Conservation (phyloP, 1,139 yeast genomes). For the Pichiaceae sp. region DNA sequence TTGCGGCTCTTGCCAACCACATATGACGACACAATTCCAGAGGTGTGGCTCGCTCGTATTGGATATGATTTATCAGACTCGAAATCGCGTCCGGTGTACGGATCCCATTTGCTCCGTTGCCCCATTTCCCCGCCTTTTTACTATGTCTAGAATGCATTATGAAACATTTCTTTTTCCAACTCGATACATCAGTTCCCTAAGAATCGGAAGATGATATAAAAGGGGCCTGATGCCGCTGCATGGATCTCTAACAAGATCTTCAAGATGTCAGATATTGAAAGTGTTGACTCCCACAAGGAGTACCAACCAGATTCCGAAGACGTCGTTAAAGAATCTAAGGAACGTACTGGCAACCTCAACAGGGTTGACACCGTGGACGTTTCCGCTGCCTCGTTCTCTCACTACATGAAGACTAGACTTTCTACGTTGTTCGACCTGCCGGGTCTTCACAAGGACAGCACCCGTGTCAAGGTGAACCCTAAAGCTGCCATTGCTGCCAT, state of each 20-base stretch:
- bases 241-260: not conserved
- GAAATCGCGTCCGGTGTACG: no score
- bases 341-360: no score
- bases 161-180: not conserved
- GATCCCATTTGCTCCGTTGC: no score
- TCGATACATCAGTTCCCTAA: not conserved
- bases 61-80: no score
- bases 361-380: slow-evolving; percentile 18
- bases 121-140: not conserved
- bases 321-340: not conserved
- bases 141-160: not conserved
- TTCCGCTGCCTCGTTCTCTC: slow-evolving; percentile 12
- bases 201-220: not conserved
- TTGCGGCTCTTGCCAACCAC: no score
- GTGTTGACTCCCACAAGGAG: slow-evolving; percentile 1
- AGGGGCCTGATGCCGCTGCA: no score
- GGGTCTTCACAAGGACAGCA: slow-evolving; percentile 5
- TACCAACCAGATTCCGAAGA: not conserved
- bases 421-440: slow-evolving; percentile 22
- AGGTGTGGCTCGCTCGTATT: no score
- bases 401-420: slow-evolving; percentile 21
- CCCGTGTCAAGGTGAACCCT: slow-evolving; percentile 23
- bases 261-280: slow-evolving; percentile 3
- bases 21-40: no score
- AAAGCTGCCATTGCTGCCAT: slow-evolving; percentile 27